Conservation (phyloP, 345 rosid genomes). For the Gossypium thurberi region DNA sequence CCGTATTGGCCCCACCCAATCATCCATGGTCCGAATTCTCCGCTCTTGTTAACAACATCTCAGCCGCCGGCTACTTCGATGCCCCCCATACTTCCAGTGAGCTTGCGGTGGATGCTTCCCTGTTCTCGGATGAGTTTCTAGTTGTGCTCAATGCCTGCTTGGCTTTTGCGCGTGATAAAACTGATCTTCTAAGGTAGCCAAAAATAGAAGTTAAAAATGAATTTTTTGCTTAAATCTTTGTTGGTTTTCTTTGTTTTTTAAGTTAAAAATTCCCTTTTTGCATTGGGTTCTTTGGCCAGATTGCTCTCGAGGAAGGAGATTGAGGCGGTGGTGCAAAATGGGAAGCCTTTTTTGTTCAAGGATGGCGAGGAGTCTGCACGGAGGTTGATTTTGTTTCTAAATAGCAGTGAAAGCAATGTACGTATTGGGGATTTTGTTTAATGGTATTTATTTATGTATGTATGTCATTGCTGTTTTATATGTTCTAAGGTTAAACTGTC, state of each 20-base stretch:
- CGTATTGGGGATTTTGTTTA: conserved; percentile 13
- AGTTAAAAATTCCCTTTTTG: background rate
- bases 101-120: background rate
- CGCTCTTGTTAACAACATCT: background rate
- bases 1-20: background rate
- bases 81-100: background rate
- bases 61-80: conserved; percentile 3
- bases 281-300: conserved; percentile 27
- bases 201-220: background rate
- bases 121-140: background rate
- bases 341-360: conserved; percentile 55
- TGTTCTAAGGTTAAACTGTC: background rate
- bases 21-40: conserved; percentile 11
- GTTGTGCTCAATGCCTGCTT: conserved; percentile 3
- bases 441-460: background rate
- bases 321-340: conserved; percentile 52
- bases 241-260: no score
- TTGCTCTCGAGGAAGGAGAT: conserved; percentile 63
- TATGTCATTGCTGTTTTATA: background rate
- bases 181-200: conserved; percentile 6
- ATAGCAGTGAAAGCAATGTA: conserved; percentile 25
- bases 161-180: background rate
- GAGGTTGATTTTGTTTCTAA: conserved; percentile 52
- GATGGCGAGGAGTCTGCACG: conserved; percentile 46
- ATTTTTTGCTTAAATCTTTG: background rate